phyloP scores from a whole-genome alignment of 108 stramenopile species.

The Aurantiochytrium sp. region DNA sequence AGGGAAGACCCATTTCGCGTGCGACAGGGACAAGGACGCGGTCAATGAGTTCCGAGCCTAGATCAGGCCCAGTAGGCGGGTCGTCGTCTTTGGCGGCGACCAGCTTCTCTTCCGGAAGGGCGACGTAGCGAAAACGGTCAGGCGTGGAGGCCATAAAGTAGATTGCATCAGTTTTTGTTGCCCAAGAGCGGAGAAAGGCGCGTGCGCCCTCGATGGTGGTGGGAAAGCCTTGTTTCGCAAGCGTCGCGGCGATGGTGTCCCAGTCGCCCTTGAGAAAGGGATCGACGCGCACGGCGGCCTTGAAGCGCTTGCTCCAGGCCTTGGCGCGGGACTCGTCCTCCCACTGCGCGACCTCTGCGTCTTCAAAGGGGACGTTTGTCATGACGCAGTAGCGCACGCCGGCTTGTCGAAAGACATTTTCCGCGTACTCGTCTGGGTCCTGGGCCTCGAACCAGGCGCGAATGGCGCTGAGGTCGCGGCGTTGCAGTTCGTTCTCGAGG shows the following conservation, averaged over 20 bases:
- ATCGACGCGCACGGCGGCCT: conserved; percentile 76
- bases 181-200: conserved; percentile 69
- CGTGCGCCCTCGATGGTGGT: conserved; percentile 60
- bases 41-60: conserved; percentile 55
- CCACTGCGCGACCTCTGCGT: conserved; percentile 44
- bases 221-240: conserved; percentile 60
- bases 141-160: conserved; percentile 88
- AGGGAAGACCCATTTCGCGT: conserved; percentile 65
- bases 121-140: conserved; percentile 57
- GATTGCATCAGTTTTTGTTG: conserved; percentile 71
- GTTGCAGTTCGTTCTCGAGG: conserved; percentile 37
- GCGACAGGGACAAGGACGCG: conserved; percentile 70
- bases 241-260: conserved; percentile 46
- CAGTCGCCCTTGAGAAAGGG: conserved; percentile 70
- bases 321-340: not conserved
- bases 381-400: conserved; percentile 72
- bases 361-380: conserved; percentile 87
- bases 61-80: not conserved
- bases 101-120: not conserved
- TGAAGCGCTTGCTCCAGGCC: conserved; percentile 51
- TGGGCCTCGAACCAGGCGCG: conserved; percentile 36
- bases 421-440: conserved; percentile 43
- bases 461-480: conserved; percentile 61
- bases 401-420: conserved; percentile 49
- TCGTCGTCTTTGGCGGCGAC: not conserved